Conservation (phyloP, 2,329 filamentous ascomycete species). For the Thermothelomyces thermophilus region DNA sequence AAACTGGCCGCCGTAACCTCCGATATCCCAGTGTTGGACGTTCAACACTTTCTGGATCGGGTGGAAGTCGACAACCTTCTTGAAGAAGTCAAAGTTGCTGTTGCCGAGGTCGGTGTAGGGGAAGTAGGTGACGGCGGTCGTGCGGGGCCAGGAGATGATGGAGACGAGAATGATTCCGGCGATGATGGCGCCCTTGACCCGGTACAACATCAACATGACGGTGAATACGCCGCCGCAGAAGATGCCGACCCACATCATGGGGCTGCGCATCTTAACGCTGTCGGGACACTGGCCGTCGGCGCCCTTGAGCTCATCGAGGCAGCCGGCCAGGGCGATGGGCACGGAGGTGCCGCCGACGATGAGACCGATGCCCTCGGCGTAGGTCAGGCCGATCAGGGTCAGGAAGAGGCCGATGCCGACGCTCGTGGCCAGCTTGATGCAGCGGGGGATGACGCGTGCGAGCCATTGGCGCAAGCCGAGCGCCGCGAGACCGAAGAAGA, state of each 20-base stretch:
- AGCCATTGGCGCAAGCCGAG: conserved; percentile 84
- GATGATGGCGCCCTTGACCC: conserved; percentile 82
- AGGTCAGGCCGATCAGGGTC: conserved; percentile 68
- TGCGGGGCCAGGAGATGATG: conserved; percentile 81
- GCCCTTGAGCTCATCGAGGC: conserved; percentile 40
- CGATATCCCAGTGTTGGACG: conserved; percentile 68
- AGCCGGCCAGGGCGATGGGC: conserved; percentile 70
- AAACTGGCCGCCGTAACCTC: conserved; percentile 65
- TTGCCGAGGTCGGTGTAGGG: conserved; percentile 65
- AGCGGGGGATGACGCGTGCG: conserved; percentile 72
- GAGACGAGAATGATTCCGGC: conserved; percentile 76
- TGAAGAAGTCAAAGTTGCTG: conserved; percentile 76
- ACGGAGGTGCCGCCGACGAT: conserved; percentile 62
- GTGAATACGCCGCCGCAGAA: conserved; percentile 80
- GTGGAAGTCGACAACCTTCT: conserved; percentile 78
- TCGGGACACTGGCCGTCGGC: conserved; percentile 52
- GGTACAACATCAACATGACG: conserved; percentile 74
- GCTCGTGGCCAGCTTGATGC: conserved; percentile 80
- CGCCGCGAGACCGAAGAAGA: conserved; percentile 74
- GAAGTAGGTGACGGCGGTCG: conserved; percentile 72
- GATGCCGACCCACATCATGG: conserved; percentile 81
- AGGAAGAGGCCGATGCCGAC: conserved; percentile 82
- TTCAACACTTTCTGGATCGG: conserved; percentile 62
- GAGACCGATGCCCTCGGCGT: conserved; percentile 74
- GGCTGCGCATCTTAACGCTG: conserved; percentile 69